phyloP scores from a whole-genome alignment of 116 monocot species.

The Zostera marina region DNA sequence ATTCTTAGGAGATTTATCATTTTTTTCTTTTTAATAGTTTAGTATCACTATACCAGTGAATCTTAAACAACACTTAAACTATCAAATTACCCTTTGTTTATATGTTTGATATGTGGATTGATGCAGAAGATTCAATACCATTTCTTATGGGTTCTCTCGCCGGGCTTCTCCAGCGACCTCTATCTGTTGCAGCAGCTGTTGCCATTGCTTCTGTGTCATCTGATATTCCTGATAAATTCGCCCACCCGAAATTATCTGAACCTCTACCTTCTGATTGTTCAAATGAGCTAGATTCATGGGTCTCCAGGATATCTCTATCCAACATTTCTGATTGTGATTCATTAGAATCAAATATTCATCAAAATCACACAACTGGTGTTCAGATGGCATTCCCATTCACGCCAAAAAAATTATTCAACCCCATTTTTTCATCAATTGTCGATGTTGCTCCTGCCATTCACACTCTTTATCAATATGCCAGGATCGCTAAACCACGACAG shows the following conservation, averaged over 20 bases:
- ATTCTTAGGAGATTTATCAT: not conserved
- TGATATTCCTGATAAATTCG: slow-evolving; percentile 46
- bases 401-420: slow-evolving; percentile 11
- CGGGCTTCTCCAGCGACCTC: slow-evolving; percentile 43
- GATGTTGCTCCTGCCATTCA: slow-evolving; percentile 24
- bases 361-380: slow-evolving; percentile 2
- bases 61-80: no score
- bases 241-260: no score
- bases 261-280: not conserved
- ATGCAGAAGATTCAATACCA: not conserved
- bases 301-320: slow-evolving; percentile 21
- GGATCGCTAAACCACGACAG: slow-evolving; percentile 17
- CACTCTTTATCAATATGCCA: slow-evolving; percentile 54
- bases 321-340: slow-evolving; percentile 14
- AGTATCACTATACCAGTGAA: no score
- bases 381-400: not conserved
- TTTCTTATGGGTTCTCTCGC: slow-evolving; percentile 35
- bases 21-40: not conserved
- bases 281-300: slow-evolving; percentile 7
- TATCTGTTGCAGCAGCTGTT: slow-evolving; percentile 55
- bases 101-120: no score
- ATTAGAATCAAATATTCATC: slow-evolving; percentile 1
- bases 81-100: no score
- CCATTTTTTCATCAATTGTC: slow-evolving; percentile 7
- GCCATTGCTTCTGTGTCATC: slow-evolving; percentile 55